A percentile compares a stretch with the other conserved stretches of the same genome.
Conservation (phyloP, 1,284 basidiomycete species). For the Cryptococcus hybrid region DNA sequence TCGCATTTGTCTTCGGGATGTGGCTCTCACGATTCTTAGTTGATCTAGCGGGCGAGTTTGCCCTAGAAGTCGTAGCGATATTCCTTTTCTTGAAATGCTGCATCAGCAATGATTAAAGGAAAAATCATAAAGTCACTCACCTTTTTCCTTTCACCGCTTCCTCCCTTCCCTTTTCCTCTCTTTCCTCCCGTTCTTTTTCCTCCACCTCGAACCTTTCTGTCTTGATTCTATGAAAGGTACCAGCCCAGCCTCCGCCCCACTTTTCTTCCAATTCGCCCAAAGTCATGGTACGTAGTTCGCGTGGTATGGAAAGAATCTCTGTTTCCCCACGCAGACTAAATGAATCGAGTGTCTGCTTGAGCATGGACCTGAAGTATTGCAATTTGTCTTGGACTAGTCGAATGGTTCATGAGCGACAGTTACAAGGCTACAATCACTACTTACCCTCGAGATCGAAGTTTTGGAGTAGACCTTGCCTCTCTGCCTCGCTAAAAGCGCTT, state of each 20-base stretch:
- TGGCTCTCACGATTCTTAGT: slow-evolving; percentile 22
- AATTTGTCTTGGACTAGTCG: slow-evolving; percentile 36
- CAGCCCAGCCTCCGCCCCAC: slow-evolving; percentile 46
- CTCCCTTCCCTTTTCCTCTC: slow-evolving; percentile 26
- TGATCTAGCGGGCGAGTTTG: slow-evolving; percentile 11
- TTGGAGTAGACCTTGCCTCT: slow-evolving; percentile 44
- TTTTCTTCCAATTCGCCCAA: slow-evolving; percentile 41
- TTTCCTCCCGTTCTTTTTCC: slow-evolving; percentile 26
- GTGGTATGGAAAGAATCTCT: slow-evolving; percentile 47
- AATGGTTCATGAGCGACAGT: background rate
- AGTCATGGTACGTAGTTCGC: slow-evolving; percentile 41
- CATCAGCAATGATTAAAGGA: background rate
- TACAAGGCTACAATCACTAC: slow-evolving; percentile 8
- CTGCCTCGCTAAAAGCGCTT: slow-evolving; percentile 14
- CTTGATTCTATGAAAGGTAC: slow-evolving; percentile 37
- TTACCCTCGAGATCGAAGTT: slow-evolving; percentile 51
- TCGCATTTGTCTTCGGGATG: background rate
- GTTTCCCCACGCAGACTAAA: slow-evolving; percentile 44
- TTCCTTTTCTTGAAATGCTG: slow-evolving; percentile 11
- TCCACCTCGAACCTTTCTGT: slow-evolving; percentile 29
- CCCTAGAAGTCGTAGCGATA: slow-evolving; percentile 4
- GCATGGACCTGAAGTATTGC: slow-evolving; percentile 26
- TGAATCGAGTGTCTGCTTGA: slow-evolving; percentile 34
- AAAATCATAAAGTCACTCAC: slow-evolving; percentile 8
- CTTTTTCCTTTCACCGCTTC: slow-evolving; percentile 33